Conservation (phyloP, 495 filamentous ascomycete genomes). For the Aspergillus olivimuriae region DNA sequence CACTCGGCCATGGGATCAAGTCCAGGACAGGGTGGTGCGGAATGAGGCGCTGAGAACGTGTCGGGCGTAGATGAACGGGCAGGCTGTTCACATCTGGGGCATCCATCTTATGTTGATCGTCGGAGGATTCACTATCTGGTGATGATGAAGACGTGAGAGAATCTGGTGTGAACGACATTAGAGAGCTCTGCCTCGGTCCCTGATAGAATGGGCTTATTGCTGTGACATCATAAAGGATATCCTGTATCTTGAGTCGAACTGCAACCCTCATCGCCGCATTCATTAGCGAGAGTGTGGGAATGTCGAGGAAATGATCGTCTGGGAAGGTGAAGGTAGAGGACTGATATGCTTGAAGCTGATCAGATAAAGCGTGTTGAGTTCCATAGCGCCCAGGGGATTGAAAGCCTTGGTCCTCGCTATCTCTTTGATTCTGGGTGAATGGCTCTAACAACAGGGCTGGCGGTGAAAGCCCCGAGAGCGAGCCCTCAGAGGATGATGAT, state of each 20-base stretch:
- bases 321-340: constrained; percentile 23
- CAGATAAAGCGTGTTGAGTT: constrained; percentile 10
- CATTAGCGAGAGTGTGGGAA: constrained; percentile 20
- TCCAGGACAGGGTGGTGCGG: constrained; percentile 47
- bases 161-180: constrained; percentile 29
- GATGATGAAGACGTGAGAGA: constrained; percentile 24
- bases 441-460: background rate
- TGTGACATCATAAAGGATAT: constrained; percentile 19
- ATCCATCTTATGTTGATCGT: background rate
- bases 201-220: constrained; percentile 21
- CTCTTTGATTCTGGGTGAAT: background rate
- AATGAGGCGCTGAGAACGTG: constrained; percentile 18
- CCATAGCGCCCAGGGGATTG: too few species aligned
- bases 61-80: constrained; percentile 24
- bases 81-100: constrained; percentile 10
- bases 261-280: constrained; percentile 21
- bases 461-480: background rate
- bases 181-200: constrained; percentile 9
- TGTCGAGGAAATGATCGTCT: constrained; percentile 19
- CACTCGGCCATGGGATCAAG: constrained; percentile 42
- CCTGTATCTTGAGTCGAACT: constrained; percentile 16
- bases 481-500: too few species aligned
- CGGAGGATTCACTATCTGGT: constrained; percentile 9
- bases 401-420: background rate
- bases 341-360: constrained; percentile 16